Evolutionary conservation across 2,329 filamentous ascomycete genomes (phyloP), one percentile per base, ranked within the genome.

Genomic region (Ophiostoma novo-ulmi): DNA sequence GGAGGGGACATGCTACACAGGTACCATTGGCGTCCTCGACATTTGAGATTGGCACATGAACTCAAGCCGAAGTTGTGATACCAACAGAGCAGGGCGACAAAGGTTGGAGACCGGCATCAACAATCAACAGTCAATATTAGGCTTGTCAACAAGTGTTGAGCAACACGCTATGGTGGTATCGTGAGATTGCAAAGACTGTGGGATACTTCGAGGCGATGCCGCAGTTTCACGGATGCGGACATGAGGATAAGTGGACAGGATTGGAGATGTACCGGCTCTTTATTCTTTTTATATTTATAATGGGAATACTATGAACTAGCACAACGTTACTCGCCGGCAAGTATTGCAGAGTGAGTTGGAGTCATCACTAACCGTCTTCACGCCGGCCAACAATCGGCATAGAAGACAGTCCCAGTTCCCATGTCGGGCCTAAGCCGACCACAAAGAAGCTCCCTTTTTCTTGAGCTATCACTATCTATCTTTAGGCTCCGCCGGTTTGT

Each of bases 351-450:
- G 38, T 10, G 38, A 39, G 38, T 13, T 10, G 6, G 11, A 13
- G 38, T 31, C 31, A 31, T 31, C 31, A 31, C 3, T 31, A 31
- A 3, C 44, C 44, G n/a, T 26, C n/a, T 55, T 20, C 7, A 6
- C 20, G 52, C 26, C 58, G 58, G 58, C 58, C 58, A 63, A 63
- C 52, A 58, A 58, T 58, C 52, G 52, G 52, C 52, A 17, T 44
- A 48, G 17, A 6, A 39, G 39, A 17, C 39, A 13, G 14, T 17
- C 14, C 44, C 22, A 58, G 26, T n/a, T 26, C 22, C n/a, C 52
- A 26, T 58, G 52, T 58, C 52, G 52, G 52, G 52, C 52, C 52
- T 26, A 13, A 14, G 52, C 52, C 52, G 52, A 58, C 58, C 52
- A 55, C 52, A 55, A 63, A 35, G 26, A 17, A 35, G 26, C 58